Evolutionary conservation across 164 flowering plant genomes (phyloP), one percentile per base, ranked within the genome.

Genomic region (Nymphaea colorata): DNA sequence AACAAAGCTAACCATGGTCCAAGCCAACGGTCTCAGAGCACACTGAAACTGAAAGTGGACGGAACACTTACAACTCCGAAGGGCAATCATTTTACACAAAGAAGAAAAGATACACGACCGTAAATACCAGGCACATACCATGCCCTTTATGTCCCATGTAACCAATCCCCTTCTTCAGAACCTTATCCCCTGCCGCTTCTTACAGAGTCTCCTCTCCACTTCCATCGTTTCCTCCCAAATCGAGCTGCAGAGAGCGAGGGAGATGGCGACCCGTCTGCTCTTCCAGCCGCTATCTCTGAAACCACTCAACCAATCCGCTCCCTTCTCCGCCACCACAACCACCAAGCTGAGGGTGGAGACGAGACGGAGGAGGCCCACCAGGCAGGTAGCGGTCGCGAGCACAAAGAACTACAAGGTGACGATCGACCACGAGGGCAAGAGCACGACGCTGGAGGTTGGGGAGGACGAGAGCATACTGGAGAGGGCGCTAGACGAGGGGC

Each of bases 381-480:
- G 42, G 11, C 7, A 3, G n/a, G 41, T 17, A 17, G 41, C 64
- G 42, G 36, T 15, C 16, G 64, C 42, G 41, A 10, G 10, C 59
- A 1, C 59, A 55, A 16, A 4, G 36, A 25, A 25, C 36, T 87
- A 85, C 85, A 91, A 86, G 65, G 97, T 94, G 71, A 71, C 76
- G 72, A 79, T 94, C 5, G 98, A 94, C 73, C 96, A 94, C 67
- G 81, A 84, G 67, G 91, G 88, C 5, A 64, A 63, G 70, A 67
- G 72, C 57, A 86, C 83, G n/a, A 83, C 84, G 77, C 78, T 93
- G 17, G 88, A 89, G 11, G 99, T 91, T 51, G 99, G 87, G 3
- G 79, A 81, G 6, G 95, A 89, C 66, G 99, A 94, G 86, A 86
- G 80, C 67, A 90, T 94, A 4, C 80, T 94, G 1, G 55, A 77